Conservation (phyloP, 768 basidiomycete species). For the Serendipita vermifera region DNA sequence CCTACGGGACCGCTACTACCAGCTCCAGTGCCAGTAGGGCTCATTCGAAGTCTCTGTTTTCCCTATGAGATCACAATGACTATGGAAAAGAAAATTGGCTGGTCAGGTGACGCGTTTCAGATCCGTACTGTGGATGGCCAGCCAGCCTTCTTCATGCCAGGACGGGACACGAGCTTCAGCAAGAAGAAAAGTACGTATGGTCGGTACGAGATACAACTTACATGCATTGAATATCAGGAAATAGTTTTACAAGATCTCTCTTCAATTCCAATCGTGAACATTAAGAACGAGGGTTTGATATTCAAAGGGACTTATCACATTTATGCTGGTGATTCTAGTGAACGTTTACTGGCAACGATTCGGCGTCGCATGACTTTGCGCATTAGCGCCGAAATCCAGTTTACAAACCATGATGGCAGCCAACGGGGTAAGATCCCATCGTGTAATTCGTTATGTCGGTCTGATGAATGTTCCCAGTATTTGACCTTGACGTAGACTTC, state of each 20-base stretch:
- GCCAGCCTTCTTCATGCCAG: not conserved
- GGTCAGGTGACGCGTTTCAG: not conserved
- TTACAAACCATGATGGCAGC: not conserved
- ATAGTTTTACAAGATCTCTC: not conserved
- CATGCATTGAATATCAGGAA: too few relatives aligned
- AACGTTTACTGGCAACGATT: not conserved
- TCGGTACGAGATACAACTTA: too few relatives aligned
- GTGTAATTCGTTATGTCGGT: not conserved
- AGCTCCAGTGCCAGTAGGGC: not conserved
- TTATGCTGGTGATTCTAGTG: not conserved
- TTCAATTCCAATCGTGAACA: not conserved
- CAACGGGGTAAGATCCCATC: not conserved
- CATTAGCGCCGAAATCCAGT: not conserved
- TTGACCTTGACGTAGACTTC: not conserved
- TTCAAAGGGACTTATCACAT: not conserved
- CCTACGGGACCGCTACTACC: not conserved
- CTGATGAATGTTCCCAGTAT: not conserved
- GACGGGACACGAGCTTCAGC: not conserved
- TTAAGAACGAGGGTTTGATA: not conserved
- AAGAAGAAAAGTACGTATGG: slow-evolving; percentile 1
- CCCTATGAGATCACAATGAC: slow-evolving; percentile 1
- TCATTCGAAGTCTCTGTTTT: not conserved
- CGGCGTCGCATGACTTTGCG: not conserved
- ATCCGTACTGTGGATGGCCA: not conserved
- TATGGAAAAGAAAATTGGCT: not conserved